Percentiles rank a stretch among this genome's conserved stretches.
Conservation (phyloP, 2,329 filamentous ascomycete genomes). For the Neurospora sp. region DNA sequence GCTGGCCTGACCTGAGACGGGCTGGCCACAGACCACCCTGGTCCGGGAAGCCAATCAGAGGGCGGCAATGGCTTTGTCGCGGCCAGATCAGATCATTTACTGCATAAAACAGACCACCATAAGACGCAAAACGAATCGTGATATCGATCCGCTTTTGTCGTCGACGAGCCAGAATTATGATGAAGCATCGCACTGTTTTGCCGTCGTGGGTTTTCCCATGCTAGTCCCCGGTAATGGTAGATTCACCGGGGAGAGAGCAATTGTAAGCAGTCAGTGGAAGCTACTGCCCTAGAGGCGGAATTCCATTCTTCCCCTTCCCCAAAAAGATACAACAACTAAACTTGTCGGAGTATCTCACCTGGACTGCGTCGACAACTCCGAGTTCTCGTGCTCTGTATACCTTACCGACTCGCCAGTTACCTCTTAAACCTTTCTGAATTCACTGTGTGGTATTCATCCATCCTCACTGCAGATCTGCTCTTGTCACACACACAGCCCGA, state of each 20-base stretch:
- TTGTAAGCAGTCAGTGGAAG: neutral
- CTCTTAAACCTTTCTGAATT: neutral
- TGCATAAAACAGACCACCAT: conserved; percentile 18
- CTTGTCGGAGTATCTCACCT: neutral
- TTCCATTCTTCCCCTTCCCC: neutral
- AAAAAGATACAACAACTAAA: neutral
- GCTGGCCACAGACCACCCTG: neutral
- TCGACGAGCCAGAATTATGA: neutral
- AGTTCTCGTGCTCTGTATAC: neutral
- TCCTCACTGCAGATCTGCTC: neutral
- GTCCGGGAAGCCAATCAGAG: neutral
- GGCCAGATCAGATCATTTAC: conserved; percentile 18
- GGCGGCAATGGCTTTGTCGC: neutral
- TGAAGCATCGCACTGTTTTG: neutral
- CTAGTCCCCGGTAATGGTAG: neutral
- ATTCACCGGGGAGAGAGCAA: neutral
- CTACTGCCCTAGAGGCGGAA: neutral
- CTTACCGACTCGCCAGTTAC: neutral
- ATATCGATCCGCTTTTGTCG: conserved; percentile 9
- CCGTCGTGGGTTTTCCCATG: neutral
- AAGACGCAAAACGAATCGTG: conserved; percentile 7
- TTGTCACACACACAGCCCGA: neutral
- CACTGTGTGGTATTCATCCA: neutral
- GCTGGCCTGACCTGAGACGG: neutral
- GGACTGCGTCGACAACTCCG: neutral